Evolutionary conservation across 192 early-diverging fungal species (phyloP), one percentile per base, ranked within the genome.

Genomic region (Oehlia diaphana): DNA sequence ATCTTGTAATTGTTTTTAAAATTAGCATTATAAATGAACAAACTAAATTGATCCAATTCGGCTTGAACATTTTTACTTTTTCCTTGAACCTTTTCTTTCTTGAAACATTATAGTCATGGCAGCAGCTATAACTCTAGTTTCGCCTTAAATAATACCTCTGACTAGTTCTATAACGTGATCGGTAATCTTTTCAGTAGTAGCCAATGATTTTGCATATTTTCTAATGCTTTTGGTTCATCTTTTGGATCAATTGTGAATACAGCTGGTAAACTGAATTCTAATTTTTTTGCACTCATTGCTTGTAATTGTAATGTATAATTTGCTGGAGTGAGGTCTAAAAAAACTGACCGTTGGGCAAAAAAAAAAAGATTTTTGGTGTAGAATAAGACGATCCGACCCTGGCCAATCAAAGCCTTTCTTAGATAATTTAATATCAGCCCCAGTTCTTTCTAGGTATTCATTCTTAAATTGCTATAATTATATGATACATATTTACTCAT

Each of bases 1-100:
- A 65, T 89, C 88, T 31, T 83, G 80, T 37, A 89, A 69, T 50
- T 87, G 78, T 74, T 90, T 90, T 26, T 26, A 79, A 89, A 76
- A 75, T 89, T 89, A 28, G 88, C 84, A 77, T 89, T 89, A 83
- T 89, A 90, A 70, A 91, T 87, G 64, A 67, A 76, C 14, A 89
- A 72, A 62, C 88, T 88, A 81, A 90, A 89, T 63, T 89, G 88
- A 42, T 86, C 81, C 70, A 89, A 81, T 76, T 89, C 88, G 4
- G 69, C 68, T 21, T 58, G 53, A 21, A 58, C 53, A 58, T 4
- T 19, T 19, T 58, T 58, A 58, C 19, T 19, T 58, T 4, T 2
- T 58, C 53, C 4, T 58, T 58, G 6, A 58, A 1, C 4, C 19
- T 58, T n/a, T 58, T 6, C 53, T 58, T 58, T 58, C 19, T 21